A percentile compares a stretch with the other conserved stretches of the same genome.
Conservation (phyloP, 371 early-diverging fungal genomes). For the Nematocida parisii region DNA sequence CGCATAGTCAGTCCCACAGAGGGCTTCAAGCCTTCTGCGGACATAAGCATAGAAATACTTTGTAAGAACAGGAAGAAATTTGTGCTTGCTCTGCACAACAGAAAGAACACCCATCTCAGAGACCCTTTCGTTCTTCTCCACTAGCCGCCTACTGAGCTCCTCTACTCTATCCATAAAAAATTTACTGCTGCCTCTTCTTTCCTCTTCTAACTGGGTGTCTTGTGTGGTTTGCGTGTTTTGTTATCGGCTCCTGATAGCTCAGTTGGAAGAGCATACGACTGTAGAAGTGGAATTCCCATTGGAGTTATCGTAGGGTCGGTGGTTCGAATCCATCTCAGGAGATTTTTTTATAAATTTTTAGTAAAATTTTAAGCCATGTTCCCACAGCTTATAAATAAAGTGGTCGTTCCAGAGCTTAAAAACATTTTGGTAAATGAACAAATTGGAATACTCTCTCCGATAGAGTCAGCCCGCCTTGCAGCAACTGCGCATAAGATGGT, state of each 20-base stretch:
- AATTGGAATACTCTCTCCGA: background rate
- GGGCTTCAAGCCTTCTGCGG: conserved; percentile 1
- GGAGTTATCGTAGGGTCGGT: conserved; percentile 68
- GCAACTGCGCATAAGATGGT: conserved; percentile 72
- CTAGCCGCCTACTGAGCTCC: background rate
- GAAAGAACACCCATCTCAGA: background rate
- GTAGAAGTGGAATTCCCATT: conserved; percentile 66
- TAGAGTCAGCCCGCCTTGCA: conserved; percentile 72
- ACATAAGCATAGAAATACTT: conserved; percentile 14
- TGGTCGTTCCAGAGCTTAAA: conserved; percentile 10
- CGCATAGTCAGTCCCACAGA: background rate
- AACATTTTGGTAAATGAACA: conserved; percentile 13
- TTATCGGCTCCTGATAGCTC: conserved; percentile 68
- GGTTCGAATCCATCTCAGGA: conserved; percentile 71
- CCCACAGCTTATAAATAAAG: conserved; percentile 13
- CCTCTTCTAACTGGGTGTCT: background rate
- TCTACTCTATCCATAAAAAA: conserved; percentile 26
- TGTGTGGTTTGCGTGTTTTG: background rate
- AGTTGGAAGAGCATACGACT: conserved; percentile 70
- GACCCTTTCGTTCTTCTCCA: background rate
- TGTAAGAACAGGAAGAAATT: conserved; percentile 5
- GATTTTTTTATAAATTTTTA: conserved; percentile 62
- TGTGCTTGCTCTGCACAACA: background rate
- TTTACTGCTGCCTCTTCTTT: conserved; percentile 23
- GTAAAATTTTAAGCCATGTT: conserved; percentile 29